Base-by-base conservation (phyloP, 75 land plant species). In the Adiantum capillusveneris region DNA sequence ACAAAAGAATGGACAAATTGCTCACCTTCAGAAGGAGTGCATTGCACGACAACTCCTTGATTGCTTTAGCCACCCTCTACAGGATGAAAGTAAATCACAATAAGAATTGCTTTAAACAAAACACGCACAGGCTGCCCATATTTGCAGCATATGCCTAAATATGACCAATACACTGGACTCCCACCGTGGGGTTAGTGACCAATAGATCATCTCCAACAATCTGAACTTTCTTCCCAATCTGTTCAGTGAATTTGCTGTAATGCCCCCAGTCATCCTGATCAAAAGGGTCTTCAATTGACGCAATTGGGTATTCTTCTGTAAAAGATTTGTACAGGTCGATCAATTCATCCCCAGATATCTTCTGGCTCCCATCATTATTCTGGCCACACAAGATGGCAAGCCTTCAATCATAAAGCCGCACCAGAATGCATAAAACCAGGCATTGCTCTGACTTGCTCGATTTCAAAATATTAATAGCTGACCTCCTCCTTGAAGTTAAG, bases 241-340 rank as follows among this genome's bases (percentile, higher is more conserved):
- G 76, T 48, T 55, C 68, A 13, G 84, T 94, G 60, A 94, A 44
- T 70, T 86, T 90, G 7, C 81, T 52, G 44, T 94, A 94, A 70
- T 86, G 87, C 27, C 66, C 80, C 98, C 98, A 89, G 69, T 94
- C 98, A 77, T 94, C 98, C 52, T 94, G 98, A 62, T 94, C 98
- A 74, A 94, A 94, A 39, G 98, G 98, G 59, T 94, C 98, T 53
- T 94, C 98, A 62, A 94, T 89, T 0, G 98, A 86, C 11, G 79
- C 87, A 67, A 94, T 90, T 17, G 98, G 98, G 58, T 94, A 94
- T 22, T 86, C 96, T 20, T 58, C 45, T 14, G 70, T 80, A 63
- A 94, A 94, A 7, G 96, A 86, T 68, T 94, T 84, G 71, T 94
- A 94, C 12, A 94, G 59, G 60, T 89, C 75, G 31, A 86, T 90